phyloP scores from a whole-genome alignment of 2,329 filamentous ascomycete species.

The Aspergillus sp. region DNA sequence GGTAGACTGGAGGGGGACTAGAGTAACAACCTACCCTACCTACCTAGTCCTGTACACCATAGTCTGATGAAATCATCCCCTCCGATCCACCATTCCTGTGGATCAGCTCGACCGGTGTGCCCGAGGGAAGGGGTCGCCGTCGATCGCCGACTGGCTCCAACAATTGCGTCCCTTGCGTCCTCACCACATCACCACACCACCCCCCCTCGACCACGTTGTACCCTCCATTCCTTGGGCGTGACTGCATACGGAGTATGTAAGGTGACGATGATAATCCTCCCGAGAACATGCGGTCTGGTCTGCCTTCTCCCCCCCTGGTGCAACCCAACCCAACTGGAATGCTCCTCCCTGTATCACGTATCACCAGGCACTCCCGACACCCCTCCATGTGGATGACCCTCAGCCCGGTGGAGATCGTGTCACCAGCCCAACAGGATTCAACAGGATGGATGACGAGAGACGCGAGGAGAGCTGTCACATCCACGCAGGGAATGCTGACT shows the following conservation, averaged over 20 bases:
- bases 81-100: neutral
- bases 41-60: too few species aligned
- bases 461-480: conserved; percentile 10
- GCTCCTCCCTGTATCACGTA: neutral
- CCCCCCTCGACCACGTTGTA: neutral
- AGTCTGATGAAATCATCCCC: neutral
- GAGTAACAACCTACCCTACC: too few species aligned
- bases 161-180: conserved; percentile 2
- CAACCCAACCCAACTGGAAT: neutral
- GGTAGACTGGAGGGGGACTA: too few species aligned
- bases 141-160: neutral
- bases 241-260: conserved; percentile 5
- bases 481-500: neutral
- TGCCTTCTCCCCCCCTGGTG: neutral
- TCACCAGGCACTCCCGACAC: neutral
- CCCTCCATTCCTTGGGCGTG: neutral
- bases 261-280: conserved; percentile 7
- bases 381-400: neutral
- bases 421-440: neutral
- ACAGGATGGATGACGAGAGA: neutral
- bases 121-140: neutral
- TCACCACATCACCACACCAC: neutral
- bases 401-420: neutral
- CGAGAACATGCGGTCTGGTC: neutral
- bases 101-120: neutral